Evolutionary conservation across 345 rosid genomes (phyloP).

Genomic region (Eucalyptus polyanthemos): DNA sequence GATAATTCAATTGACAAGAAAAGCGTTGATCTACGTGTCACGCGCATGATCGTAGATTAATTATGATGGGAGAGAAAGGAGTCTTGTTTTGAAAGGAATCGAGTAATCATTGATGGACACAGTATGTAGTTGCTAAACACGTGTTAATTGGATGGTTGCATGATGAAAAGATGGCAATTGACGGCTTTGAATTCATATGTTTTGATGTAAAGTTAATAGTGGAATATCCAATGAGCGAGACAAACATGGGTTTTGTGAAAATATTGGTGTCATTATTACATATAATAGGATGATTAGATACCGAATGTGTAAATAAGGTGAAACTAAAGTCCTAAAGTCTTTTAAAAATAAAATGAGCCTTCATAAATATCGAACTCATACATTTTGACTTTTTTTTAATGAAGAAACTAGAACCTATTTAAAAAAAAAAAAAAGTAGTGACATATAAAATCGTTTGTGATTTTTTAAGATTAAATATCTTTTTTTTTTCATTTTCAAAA

Average conservation of each 20-base stretch:
- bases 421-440: too few relatives aligned
- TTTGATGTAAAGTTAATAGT: background rate
- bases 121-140: background rate
- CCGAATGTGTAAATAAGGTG: too few relatives aligned
- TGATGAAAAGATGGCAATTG: background rate
- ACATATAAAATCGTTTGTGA: background rate
- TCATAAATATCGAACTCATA: too few relatives aligned
- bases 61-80: background rate
- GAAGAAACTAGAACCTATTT: too few relatives aligned
- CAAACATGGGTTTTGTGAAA: background rate
- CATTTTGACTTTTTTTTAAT: too few relatives aligned
- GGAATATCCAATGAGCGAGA: background rate
- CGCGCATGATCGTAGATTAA: background rate
- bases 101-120: background rate
- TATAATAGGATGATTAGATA: background rate
- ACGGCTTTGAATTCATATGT: background rate
- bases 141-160: background rate
- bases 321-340: too few relatives aligned
- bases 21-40: background rate
- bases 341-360: too few relatives aligned
- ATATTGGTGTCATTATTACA: background rate
- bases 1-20: background rate
- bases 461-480: background rate
- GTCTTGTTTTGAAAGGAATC: background rate
- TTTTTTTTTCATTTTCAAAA: background rate